These are phyloP conservation scores for Magnaporthiopsis incrustans DNA, from an alignment of 2,329 filamentous ascomycete species.

Conservation along the genomic window DNA sequence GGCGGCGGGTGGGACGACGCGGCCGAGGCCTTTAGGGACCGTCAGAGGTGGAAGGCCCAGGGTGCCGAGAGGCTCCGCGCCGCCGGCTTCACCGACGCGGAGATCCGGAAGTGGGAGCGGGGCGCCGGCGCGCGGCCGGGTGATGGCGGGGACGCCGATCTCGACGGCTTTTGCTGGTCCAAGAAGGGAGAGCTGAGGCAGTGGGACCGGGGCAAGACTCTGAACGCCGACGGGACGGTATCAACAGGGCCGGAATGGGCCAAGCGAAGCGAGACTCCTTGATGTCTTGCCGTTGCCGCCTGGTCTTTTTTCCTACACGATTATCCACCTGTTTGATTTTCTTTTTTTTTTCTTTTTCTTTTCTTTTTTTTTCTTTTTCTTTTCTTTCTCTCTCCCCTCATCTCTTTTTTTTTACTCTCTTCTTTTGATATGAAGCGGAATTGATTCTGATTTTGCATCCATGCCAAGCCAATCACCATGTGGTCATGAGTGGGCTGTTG, in stretches of 20 bases:
- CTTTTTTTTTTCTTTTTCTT: too few relatives aligned
- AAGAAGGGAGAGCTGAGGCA: slow-evolving; percentile 56
- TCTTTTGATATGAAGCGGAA: too few relatives aligned
- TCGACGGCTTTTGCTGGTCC: slow-evolving; percentile 65
- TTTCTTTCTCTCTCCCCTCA: too few relatives aligned
- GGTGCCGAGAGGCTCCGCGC: slow-evolving; percentile 68
- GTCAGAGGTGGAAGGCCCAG: slow-evolving; percentile 67
- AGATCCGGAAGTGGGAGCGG: slow-evolving; percentile 63
- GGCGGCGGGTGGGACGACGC: slow-evolving; percentile 69
- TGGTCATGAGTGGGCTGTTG: too few relatives aligned
- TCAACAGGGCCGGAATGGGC: slow-evolving; percentile 13
- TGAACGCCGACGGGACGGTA: slow-evolving; percentile 10
- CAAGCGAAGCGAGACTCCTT: background rate
- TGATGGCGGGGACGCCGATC: slow-evolving; percentile 48
- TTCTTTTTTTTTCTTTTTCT: too few relatives aligned
- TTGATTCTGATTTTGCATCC: too few relatives aligned
- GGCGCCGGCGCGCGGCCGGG: slow-evolving; percentile 31
- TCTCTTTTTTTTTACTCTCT: too few relatives aligned
- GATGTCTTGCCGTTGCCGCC: background rate
- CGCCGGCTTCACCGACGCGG: slow-evolving; percentile 70
- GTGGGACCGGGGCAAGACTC: slow-evolving; percentile 49
- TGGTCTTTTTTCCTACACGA: background rate
- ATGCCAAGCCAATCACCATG: too few relatives aligned
- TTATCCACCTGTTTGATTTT: too few relatives aligned
- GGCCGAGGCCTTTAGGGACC: slow-evolving; percentile 69